These are phyloP conservation scores for Aspergillus thermomutatus DNA, from an alignment of 2,329 filamentous ascomycete species.

Conservation along the genomic window DNA sequence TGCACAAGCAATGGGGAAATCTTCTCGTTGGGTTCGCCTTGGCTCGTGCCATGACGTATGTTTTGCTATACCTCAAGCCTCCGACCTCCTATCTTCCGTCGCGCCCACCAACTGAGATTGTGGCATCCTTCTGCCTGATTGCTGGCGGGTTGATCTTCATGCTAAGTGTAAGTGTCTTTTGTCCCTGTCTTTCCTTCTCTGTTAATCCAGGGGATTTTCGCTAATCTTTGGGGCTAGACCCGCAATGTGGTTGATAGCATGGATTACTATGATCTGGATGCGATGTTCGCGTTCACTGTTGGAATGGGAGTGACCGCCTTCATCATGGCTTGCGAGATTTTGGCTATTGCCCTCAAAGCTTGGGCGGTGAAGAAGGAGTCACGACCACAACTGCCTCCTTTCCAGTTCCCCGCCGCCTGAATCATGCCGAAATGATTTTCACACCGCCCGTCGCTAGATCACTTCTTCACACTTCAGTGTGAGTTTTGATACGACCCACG, in stretches of 20 bases:
- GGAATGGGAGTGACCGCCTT: slow-evolving; percentile 79
- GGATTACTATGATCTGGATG: slow-evolving; percentile 72
- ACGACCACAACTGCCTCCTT: slow-evolving; percentile 26
- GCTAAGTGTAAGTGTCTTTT: slow-evolving; percentile 64
- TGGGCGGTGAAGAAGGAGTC: slow-evolving; percentile 63
- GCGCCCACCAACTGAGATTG: slow-evolving; percentile 84
- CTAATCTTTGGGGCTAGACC: slow-evolving; percentile 50
- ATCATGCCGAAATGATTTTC: neutral
- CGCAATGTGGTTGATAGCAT: slow-evolving; percentile 74
- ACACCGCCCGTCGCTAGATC: neutral
- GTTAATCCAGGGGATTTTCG: neutral
- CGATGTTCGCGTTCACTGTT: slow-evolving; percentile 91
- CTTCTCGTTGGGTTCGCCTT: slow-evolving; percentile 78
- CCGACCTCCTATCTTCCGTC: slow-evolving; percentile 77
- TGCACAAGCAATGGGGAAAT: slow-evolving; percentile 91
- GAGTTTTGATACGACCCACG: neutral
- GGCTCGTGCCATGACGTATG: slow-evolving; percentile 74
- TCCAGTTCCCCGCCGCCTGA: slow-evolving; percentile 25
- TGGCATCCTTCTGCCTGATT: slow-evolving; percentile 81
- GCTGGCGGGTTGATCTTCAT: slow-evolving; percentile 89
- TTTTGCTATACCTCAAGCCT: slow-evolving; percentile 74
- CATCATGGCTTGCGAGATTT: slow-evolving; percentile 78
- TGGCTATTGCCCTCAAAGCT: slow-evolving; percentile 79
- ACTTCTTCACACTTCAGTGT: neutral
- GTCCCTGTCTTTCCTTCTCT: neutral